Evolutionary conservation across 2,329 filamentous ascomycete genomes (phyloP), one percentile per base, ranked within the genome.

Genomic region (Phialophora expanda): DNA sequence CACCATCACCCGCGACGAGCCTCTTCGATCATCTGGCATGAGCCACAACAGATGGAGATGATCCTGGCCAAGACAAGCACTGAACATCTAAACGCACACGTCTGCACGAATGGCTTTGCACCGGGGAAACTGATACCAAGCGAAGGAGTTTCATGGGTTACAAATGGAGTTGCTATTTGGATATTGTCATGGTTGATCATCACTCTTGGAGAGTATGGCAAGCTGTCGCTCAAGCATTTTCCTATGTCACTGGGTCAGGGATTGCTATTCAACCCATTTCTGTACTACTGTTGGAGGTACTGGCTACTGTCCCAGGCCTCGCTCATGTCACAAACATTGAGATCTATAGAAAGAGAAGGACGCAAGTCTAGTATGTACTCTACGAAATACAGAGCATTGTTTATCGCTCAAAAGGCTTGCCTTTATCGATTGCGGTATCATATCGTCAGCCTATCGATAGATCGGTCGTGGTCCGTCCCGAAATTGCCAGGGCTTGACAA

Each of bases 21-120:
- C 62, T 20, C 34, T 66, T 55, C 64, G 67, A 14, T 65, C 62
- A 51, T 50, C 67, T 14, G 65, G 41, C 65, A 69, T 69, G 67
- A 61, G 32, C 48, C 53, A 66, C 56, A 69, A 69, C 65, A 53
- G 65, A 60, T 69, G 67, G 67, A 69, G 62, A 56, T 69, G 60
- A 65, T 56, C 44, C n/a, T 26, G 41, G 7, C 28, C 34, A 12
- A 32, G 17, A 51, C 51, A 44, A 44, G 17, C 48, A 22, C 28
- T 24, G 12, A 46, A n/a, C 28, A 22, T 51, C 32, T 50, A 26
- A 41, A 53, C 54, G 28, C 57, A 20, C 24, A 63, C n/a, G 46
- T 57, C 59, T 60, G 48, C 64, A 68, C 63, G 55, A 61, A 58
- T 62, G n/a, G 54, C 61, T 53, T 65, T 53, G 14, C 14, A 48